These are phyloP conservation scores for Apophysomyces elegans DNA, from an alignment of 371 early-diverging fungal genomes.

Conservation along the genomic window DNA sequence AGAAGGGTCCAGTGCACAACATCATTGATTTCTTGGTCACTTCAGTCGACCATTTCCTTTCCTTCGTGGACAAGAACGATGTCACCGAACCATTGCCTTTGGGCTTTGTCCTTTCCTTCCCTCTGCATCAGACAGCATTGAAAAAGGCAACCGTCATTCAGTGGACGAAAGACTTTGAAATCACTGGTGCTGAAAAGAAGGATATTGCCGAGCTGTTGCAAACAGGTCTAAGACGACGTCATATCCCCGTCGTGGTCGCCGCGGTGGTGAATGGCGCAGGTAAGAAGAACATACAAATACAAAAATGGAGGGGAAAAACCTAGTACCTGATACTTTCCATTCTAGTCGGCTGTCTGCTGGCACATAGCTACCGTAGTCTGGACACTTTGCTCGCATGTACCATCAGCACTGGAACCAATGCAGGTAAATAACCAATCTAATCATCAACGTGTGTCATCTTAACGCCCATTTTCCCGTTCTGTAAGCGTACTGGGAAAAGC, in stretches of 20 bases:
- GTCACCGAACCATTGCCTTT: conserved; percentile 43
- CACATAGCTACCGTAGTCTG: conserved; percentile 76
- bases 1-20: conserved; percentile 51
- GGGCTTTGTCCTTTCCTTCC: conserved; percentile 94
- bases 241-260: conserved; percentile 62
- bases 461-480: neutral
- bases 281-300: conserved; percentile 15
- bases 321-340: conserved; percentile 8
- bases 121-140: conserved; percentile 81
- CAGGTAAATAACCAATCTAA: conserved; percentile 33
- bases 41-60: conserved; percentile 77
- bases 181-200: conserved; percentile 75
- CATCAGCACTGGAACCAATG: conserved; percentile 92
- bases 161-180: conserved; percentile 94
- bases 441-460: neutral
- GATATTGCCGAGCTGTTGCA: conserved; percentile 87
- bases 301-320: conserved; percentile 1
- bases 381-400: conserved; percentile 82
- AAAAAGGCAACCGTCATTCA: conserved; percentile 74
- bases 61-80: conserved; percentile 49
- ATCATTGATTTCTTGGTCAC: conserved; percentile 85
- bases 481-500: conserved; percentile 73
- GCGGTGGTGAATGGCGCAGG: conserved; percentile 89
- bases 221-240: conserved; percentile 72
- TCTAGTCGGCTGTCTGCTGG: conserved; percentile 53